These are phyloP conservation scores for Coniferiporia sulphurascens DNA, from an alignment of 1,284 basidiomycete genomes.

Conservation along the genomic window DNA sequence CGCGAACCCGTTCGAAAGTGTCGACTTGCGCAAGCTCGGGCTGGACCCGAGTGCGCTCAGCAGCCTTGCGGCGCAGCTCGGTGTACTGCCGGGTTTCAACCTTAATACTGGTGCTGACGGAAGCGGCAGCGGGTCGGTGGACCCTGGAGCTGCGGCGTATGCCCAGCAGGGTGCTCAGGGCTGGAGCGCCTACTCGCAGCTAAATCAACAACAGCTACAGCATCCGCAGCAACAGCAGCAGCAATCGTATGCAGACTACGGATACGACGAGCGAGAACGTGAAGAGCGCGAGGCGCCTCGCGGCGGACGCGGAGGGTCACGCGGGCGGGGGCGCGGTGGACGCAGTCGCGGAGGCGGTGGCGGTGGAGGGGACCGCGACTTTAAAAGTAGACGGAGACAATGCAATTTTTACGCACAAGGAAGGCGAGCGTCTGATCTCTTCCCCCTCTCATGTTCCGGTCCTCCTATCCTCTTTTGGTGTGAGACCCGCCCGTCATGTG, in stretches of 20 bases:
- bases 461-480: constrained; percentile 17
- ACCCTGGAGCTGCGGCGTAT: not conserved
- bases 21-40: constrained; percentile 19
- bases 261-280: constrained; percentile 9
- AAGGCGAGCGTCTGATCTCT: constrained; percentile 69
- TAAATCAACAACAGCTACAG: not conserved
- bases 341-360: constrained; percentile 34
- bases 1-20: not conserved
- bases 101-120: no score
- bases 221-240: not conserved
- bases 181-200: not conserved
- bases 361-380: constrained; percentile 41
- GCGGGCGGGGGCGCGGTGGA: constrained; percentile 24
- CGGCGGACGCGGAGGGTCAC: constrained; percentile 29
- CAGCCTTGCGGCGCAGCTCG: constrained; percentile 18
- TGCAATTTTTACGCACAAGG: constrained; percentile 84
- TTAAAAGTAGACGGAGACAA: constrained; percentile 75
- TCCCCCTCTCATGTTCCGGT: constrained; percentile 17
- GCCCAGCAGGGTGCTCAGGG: not conserved
- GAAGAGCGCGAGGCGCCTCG: constrained; percentile 2
- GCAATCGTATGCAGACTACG: not conserved
- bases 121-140: no score
- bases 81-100: not conserved
- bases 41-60: constrained; percentile 19
- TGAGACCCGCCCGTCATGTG: constrained; percentile 30